Evolutionary conservation across 2,329 filamentous ascomycete genomes (phyloP).

Genomic region (Septoria linicola): DNA sequence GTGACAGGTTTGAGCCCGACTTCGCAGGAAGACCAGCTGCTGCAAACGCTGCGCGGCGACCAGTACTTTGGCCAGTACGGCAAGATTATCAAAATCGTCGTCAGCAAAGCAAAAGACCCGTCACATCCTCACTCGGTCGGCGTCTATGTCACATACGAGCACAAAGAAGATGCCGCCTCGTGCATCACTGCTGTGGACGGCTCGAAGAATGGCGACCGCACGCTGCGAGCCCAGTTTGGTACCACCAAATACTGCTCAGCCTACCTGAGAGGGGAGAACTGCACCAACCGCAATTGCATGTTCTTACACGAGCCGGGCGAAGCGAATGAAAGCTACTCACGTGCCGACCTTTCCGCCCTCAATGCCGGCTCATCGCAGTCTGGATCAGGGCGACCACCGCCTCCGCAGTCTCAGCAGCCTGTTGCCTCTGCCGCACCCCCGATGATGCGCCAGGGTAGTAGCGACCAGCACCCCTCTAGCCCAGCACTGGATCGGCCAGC

Average conservation of each 20-base stretch:
- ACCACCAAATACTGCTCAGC: slow-evolving; percentile 99
- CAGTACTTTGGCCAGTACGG: slow-evolving; percentile 99
- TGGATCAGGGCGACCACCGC: slow-evolving; percentile 56
- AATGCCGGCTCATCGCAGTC: slow-evolving; percentile 82
- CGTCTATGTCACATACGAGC: slow-evolving; percentile 97
- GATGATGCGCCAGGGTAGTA: slow-evolving; percentile 63
- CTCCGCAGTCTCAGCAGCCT: slow-evolving; percentile 51
- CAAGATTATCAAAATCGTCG: slow-evolving; percentile 97
- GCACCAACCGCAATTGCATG: slow-evolving; percentile 95
- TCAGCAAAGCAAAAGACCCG: slow-evolving; percentile 87
- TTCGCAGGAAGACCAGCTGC: slow-evolving; percentile 85
- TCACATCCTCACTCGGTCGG: slow-evolving; percentile 79
- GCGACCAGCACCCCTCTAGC: slow-evolving; percentile 31
- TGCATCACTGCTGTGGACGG: slow-evolving; percentile 94
- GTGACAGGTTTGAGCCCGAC: slow-evolving; percentile 92
- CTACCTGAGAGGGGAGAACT: slow-evolving; percentile 90
- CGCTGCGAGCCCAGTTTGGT: slow-evolving; percentile 73
- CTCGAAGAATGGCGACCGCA: slow-evolving; percentile 82
- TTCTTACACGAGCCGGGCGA: slow-evolving; percentile 98
- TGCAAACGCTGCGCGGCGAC: slow-evolving; percentile 83
- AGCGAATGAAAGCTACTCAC: slow-evolving; percentile 92
- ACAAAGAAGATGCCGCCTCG: slow-evolving; percentile 80
- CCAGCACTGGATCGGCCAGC: slow-evolving; percentile 71
- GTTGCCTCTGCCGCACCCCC: slow-evolving; percentile 54
- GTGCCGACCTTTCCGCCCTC: slow-evolving; percentile 91